These are phyloP conservation scores for Aspergillus ruber DNA, from an alignment of 2,329 filamentous ascomycete genomes.

Conservation along the genomic window DNA sequence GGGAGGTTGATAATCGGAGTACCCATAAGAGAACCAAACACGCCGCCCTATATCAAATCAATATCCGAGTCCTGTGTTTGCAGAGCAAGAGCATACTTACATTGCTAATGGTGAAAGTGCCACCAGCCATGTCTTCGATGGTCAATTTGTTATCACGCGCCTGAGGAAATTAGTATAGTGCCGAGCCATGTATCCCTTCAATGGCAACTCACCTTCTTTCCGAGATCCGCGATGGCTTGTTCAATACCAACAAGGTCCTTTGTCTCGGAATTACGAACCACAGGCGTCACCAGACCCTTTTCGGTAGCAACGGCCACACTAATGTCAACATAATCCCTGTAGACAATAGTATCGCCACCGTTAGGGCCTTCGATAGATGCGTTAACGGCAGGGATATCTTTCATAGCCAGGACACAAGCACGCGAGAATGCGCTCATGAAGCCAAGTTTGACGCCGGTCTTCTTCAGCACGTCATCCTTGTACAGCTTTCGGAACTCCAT, in stretches of 20 bases:
- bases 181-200: neutral
- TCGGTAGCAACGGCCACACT: constrained; percentile 95
- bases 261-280: constrained; percentile 86
- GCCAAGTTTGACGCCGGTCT: constrained; percentile 94
- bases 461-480: constrained; percentile 94
- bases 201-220: constrained; percentile 67
- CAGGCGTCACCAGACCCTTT: constrained; percentile 93
- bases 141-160: constrained; percentile 94
- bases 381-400: constrained; percentile 88
- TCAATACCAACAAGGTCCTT: constrained; percentile 88
- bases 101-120: constrained; percentile 97
- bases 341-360: constrained; percentile 94
- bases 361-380: constrained; percentile 94
- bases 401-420: constrained; percentile 85
- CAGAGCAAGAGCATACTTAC: constrained; percentile 31
- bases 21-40: constrained; percentile 95
- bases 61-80: neutral
- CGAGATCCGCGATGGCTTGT: constrained; percentile 82
- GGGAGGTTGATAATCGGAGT: constrained; percentile 98
- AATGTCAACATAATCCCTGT: constrained; percentile 96
- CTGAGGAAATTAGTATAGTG: constrained; percentile 39
- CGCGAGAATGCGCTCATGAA: constrained; percentile 98
- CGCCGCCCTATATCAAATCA: constrained; percentile 55
- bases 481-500: constrained; percentile 97
- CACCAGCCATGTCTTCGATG: constrained; percentile 98